Conservation (phyloP, 768 basidiomycete genomes). For the Tylopilus subfusipes region DNA sequence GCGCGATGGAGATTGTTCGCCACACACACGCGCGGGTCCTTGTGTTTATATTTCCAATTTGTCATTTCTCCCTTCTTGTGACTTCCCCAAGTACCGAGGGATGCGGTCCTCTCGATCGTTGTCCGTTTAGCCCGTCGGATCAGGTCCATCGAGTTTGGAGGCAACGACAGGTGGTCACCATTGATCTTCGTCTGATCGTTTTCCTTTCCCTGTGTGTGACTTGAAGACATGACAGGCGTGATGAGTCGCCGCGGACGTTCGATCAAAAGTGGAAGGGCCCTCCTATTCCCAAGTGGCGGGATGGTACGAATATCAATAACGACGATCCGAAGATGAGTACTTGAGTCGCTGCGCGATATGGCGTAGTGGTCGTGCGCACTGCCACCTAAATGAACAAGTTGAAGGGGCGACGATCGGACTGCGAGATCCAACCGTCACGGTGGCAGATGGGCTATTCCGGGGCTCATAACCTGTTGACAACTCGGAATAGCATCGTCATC, state of each 20-base stretch:
- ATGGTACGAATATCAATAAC: neutral
- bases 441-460: conserved; percentile 20
- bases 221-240: neutral
- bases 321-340: neutral
- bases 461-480: conserved; percentile 26
- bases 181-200: conserved; percentile 1
- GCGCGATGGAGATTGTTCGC: conserved; percentile 2
- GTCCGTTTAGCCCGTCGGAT: conserved; percentile 7
- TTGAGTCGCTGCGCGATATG: conserved; percentile 1
- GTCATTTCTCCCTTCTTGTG: neutral
- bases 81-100: neutral
- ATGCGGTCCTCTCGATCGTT: conserved; percentile 6
- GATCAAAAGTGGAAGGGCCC: neutral
- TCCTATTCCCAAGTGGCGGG: neutral
- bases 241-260: conserved; percentile 15
- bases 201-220: neutral
- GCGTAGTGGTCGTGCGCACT: conserved; percentile 10
- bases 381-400: neutral
- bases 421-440: conserved; percentile 7
- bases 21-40: conserved; percentile 1
- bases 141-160: neutral
- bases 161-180: neutral
- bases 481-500: conserved; percentile 15
- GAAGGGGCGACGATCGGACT: neutral
- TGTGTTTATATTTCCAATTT: neutral